Conservation (phyloP, 768 basidiomycete species). For the Russula sp. region DNA sequence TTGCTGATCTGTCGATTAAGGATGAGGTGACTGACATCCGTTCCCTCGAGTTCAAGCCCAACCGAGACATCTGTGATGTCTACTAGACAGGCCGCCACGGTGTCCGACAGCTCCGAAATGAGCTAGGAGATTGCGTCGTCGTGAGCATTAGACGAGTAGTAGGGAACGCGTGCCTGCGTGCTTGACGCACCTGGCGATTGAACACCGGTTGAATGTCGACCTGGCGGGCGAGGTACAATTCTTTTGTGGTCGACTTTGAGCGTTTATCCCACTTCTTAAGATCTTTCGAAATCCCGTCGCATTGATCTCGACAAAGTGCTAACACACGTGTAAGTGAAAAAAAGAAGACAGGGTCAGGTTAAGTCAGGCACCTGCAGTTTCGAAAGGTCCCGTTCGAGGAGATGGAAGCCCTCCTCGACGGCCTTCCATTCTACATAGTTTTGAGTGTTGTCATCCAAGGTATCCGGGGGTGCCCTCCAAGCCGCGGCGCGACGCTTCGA, state of each 20-base stretch:
- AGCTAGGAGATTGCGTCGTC: conserved; percentile 47
- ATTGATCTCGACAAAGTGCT: conserved; percentile 98
- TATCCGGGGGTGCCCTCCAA: conserved; percentile 66
- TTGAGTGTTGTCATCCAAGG: conserved; percentile 52
- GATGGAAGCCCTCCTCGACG: conserved; percentile 92
- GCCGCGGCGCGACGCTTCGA: conserved; percentile 89
- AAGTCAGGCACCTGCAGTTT: conserved; percentile 76
- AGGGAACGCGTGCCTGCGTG: conserved; percentile 1
- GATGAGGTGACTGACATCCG: conserved; percentile 66
- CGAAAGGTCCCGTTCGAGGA: conserved; percentile 89
- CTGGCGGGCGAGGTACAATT: conserved; percentile 91
- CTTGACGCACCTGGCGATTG: conserved; percentile 75
- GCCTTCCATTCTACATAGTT: conserved; percentile 91
- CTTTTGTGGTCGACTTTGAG: conserved; percentile 92
- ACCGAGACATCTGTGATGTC: conserved; percentile 74
- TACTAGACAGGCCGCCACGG: conserved; percentile 78
- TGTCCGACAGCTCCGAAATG: conserved; percentile 92
- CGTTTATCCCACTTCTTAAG: conserved; percentile 98
- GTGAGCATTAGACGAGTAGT: not conserved
- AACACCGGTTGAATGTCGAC: conserved; percentile 99
- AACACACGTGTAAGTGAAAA: conserved; percentile 23
- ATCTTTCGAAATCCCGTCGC: conserved; percentile 97
- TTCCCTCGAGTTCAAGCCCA: conserved; percentile 74
- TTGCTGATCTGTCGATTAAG: conserved; percentile 67
- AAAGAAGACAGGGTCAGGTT: conserved; percentile 18